Evolutionary conservation across 2,329 filamentous ascomycete genomes (phyloP), one percentile per base, ranked within the genome.

Genomic region (Tolypocladium endophyticum): DNA sequence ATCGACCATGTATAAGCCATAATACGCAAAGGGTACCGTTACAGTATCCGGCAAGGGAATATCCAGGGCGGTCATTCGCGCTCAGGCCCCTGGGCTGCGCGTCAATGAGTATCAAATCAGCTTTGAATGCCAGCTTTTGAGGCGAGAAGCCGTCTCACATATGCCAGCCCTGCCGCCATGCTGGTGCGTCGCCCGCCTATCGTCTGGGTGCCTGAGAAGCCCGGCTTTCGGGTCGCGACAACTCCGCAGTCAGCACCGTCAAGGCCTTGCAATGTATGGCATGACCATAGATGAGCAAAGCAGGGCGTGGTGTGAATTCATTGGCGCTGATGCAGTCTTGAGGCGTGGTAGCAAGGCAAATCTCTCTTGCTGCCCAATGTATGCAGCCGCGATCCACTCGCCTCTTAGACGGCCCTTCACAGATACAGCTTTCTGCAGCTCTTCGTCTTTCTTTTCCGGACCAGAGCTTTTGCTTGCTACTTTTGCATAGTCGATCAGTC

Each of bases 301-400:
- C 58, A 47, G 59, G 60, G 67, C 66, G 67, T 69, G 67, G 67
- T 63, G 56, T 43, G 28, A 57, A 45, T 39, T 60, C 62, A 69
- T 69, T 69, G 65, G 57, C 30, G 25, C 36, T 30, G 30, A 28
- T 14, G 36, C 41, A 18, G 4, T 8, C 33, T 7, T 25, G 18
- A 28, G 14, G 2, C 28, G 20, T 28, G 14, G 39, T 23, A 30
- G 25, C 61, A 54, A 56, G 59, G 56, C 64, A 39, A 50, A 47
- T 54, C 66, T 68, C 52, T 54, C 66, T 68, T 68, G 66, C 61
- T 69, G 67, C 68, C 68, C 68, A 67, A 69, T 45, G 33, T 58
- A 30, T 54, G 50, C 50, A 54, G 50, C 50, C 12, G 50, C 43
- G 61, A 57, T 59, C 59, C 61, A 57, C 60, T 41, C 45, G 33